Base-by-base conservation (phyloP, 2,329 filamentous ascomycete genomes). In the Ophiostoma montium region DNA sequence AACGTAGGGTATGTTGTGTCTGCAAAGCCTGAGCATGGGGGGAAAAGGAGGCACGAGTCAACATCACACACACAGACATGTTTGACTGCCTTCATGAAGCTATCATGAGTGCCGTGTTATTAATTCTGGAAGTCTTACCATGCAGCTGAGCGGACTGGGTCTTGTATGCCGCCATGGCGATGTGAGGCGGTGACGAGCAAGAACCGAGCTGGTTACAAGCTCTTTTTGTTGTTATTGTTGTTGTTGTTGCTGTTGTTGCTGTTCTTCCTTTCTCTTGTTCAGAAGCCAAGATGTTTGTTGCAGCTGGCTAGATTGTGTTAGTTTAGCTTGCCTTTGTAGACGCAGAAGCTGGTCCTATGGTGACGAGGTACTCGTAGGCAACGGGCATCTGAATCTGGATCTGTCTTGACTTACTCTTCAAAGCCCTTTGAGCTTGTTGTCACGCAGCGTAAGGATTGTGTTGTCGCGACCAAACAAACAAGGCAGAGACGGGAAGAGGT, bases 111-210 rank as follows among this genome's bases (percentile, higher is more conserved):
- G 16, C 12, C 15, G 23, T 42, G 23, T 21, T 18, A n/a, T n/a
- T n/a, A n/a, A n/a, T n/a, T n/a, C n/a, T n/a, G n/a, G 11, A 32
- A 6, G 3, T 81, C 86, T 70, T 71, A 94, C 88, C 84, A 68
- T 90, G 84, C 70, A 89, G 76, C 65, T 82, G 83, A 65, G 82
- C 74, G 67, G 80, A 73, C 65, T 84, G 79, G 52, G 78, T 68
- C 68, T 94, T 94, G 73, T 87, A 89, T 67, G 82, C 82, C 65
- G 85, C 83, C 84, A 89, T 89, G 70, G 65, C 21, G 39, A 27
- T 86, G 89, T 67, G 82, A 82, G 65, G 85, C 83, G 84, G 89
- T 89, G 70, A 65, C 21, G 21, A 42, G 39, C 39, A 42, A 42
- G 27, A 15, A 31, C 39, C 23, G 23, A 42, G n/a, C 15, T 31